Percentiles rank a stretch among this genome's conserved stretches.
Evolutionary conservation across 1,284 basidiomycete genomes (phyloP).

Genomic region (Filobasidium uniguttulatum): DNA sequence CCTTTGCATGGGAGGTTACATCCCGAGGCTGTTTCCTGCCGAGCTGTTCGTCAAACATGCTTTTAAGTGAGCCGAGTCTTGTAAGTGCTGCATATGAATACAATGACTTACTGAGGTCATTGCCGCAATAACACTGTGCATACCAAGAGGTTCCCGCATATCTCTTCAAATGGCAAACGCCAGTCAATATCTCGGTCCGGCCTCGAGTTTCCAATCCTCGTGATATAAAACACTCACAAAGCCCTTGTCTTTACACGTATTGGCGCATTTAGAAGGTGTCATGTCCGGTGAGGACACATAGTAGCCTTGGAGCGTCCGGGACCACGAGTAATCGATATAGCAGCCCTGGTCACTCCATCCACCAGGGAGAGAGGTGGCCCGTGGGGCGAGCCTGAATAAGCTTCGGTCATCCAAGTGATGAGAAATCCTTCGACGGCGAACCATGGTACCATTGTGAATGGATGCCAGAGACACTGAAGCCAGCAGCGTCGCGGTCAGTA

Average conservation of each 20-base stretch:
- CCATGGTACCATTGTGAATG: too few species aligned
- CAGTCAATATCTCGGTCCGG: too few species aligned
- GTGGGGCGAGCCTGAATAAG: too few species aligned
- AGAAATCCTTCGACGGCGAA: too few species aligned
- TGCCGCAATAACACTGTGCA: constrained; percentile 10
- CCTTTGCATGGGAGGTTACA: constrained; percentile 12
- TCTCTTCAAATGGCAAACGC: background rate
- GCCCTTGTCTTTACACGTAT: constrained; percentile 4
- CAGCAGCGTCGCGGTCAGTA: too few species aligned
- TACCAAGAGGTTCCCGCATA: constrained; percentile 1
- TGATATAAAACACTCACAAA: constrained; percentile 3
- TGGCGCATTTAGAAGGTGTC: constrained; percentile 5
- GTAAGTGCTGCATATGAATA: background rate
- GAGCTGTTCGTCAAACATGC: background rate
- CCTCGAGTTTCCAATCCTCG: too few species aligned
- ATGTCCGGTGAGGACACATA: background rate
- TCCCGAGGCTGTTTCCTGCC: constrained; percentile 1
- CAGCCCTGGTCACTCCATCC: too few species aligned
- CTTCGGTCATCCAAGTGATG: too few species aligned
- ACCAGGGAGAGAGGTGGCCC: too few species aligned
- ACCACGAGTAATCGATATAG: too few species aligned
- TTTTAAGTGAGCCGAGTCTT: background rate
- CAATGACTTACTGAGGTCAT: background rate
- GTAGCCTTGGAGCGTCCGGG: constrained; percentile 7
- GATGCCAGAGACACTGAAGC: too few species aligned